Base-by-base conservation (phyloP, 129 eudicot species). In the Artemisia argyi region DNA sequence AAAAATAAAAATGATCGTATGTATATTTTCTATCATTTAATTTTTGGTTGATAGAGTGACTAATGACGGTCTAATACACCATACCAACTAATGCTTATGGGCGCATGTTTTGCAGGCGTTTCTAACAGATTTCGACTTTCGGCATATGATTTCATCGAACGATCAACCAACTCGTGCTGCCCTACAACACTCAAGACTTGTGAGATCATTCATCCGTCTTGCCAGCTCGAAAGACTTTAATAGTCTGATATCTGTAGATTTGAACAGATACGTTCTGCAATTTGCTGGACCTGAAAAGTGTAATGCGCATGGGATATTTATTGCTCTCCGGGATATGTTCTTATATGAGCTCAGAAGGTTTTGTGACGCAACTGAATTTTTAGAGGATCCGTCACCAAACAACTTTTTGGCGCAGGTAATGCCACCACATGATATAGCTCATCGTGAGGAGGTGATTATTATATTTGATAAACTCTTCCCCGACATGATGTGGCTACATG, bases 131-230 rank as follows among this genome's bases (percentile, higher is more conserved):
- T 4, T 28, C 32, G 32, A 4, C 32, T 28, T 3, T 3, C 32
- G 32, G 32, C 0, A 0, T 28, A 28, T 0, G 32, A 28, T 28
- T 28, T 28, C 5, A 28, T 28, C 32, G 1, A 28, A 3, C 32
- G 0, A 5, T 13, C 65, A 2, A 17, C 12, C 3, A 15, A 55
- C 16, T 16, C 3, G 18, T 55, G 60, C 9, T 16, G 19, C 19
- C 57, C 74, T 67, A 48, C 47, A 35, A 19, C 58, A 57, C 22
- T 54, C 48, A 7, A 49, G 19, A 10, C 59, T 76, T 24, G 69
- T 76, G 67, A 67, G 80, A 67, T 28, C 68, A 17, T 76, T 68
- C 60, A 76, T 76, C 16, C 53, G 60, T 7, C 50, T 47, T 48
- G 74, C 39, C n/a, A 26, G 28, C 44, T 10, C 19, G 1, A 19